Base-by-base conservation (phyloP, 805 yeast genomes). In the Metschnikowia kunwiensis region DNA sequence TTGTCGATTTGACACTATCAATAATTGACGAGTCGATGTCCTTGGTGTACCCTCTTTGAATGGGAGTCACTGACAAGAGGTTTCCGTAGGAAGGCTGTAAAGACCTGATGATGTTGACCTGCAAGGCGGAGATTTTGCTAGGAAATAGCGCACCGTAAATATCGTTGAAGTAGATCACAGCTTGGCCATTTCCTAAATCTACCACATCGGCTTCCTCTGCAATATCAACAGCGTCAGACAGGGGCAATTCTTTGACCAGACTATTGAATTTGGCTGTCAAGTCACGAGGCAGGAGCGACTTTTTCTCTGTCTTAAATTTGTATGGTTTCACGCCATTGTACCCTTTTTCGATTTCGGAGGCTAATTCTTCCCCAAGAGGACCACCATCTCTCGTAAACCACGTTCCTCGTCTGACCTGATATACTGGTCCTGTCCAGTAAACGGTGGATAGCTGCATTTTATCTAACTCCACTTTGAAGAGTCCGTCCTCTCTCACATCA, bases 371-470 rank as follows among this genome's bases (percentile, higher is more conserved):
- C 7, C 68, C 51, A 18, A 86, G 59, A 0, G 94, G 94, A 5
- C 52, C 51, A 1, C 77, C 77, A 33, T 75, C 75, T 7, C 72
- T 54, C 24, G 68, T 61, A 55, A 86, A 87, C 97, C 97, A 91
- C 1, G 78, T 57, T 1, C 96, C 96, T 36, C 97, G 64, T 30
- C 96, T 68, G 1, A 91, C 82, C 42, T 85, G 88, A 54, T 80
- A 91, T 0, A 67, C 62, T 0, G 96, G 93, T 1, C 97, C 97
- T 6, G 77, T 79, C 97, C 97, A 91, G 55, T 80, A 91, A 0
- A 80, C 73, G 0, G 97, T 94, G 3, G 61, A 46, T 50, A 89
- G 57, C 32, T 69, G 70, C 58, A 78, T 70, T 5, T 62, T 58
- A 0, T 53, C 44, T 14, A 91, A 42, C 50, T 86, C 78, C 5